Conservation (phyloP, 495 filamentous ascomycete species). For the Hypomontagnella monticulosa region DNA sequence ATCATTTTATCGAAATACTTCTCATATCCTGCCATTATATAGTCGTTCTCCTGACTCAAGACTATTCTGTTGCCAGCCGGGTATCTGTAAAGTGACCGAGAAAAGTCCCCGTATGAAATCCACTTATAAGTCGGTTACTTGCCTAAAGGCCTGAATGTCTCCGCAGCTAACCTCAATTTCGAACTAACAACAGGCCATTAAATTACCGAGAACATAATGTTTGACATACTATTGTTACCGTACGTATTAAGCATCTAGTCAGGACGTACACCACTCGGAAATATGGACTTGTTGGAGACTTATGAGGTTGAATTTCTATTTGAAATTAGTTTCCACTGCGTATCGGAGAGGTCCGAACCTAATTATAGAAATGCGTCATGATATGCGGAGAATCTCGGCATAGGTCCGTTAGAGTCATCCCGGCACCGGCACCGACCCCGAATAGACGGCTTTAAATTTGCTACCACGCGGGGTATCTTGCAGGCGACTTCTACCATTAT, state of each 20-base stretch:
- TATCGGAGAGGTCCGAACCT: background rate
- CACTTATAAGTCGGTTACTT: too few relatives aligned
- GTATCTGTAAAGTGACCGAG: background rate
- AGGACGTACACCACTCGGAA: too few relatives aligned
- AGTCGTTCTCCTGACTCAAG: background rate
- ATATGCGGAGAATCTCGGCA: conserved; percentile 30
- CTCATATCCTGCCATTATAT: background rate
- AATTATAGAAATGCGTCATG: background rate
- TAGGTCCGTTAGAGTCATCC: conserved; percentile 12
- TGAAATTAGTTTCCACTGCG: background rate
- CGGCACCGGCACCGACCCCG: conserved; percentile 31
- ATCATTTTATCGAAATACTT: background rate
- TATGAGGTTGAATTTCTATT: background rate
- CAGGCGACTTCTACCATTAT: background rate
- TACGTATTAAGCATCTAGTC: too few relatives aligned
- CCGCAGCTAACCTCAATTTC: background rate
- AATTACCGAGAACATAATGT: too few relatives aligned
- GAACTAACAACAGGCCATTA: too few relatives aligned
- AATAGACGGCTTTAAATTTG: background rate
- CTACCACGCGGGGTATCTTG: background rate
- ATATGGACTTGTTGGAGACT: too few relatives aligned
- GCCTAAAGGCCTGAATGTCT: background rate
- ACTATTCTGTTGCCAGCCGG: background rate
- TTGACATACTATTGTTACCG: too few relatives aligned
- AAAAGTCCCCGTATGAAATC: too few relatives aligned